Percentiles rank a stretch among this genome's conserved stretches.
These are phyloP conservation scores for Urtica urens DNA, from an alignment of 306 rosid genomes.

Conservation along the genomic window DNA sequence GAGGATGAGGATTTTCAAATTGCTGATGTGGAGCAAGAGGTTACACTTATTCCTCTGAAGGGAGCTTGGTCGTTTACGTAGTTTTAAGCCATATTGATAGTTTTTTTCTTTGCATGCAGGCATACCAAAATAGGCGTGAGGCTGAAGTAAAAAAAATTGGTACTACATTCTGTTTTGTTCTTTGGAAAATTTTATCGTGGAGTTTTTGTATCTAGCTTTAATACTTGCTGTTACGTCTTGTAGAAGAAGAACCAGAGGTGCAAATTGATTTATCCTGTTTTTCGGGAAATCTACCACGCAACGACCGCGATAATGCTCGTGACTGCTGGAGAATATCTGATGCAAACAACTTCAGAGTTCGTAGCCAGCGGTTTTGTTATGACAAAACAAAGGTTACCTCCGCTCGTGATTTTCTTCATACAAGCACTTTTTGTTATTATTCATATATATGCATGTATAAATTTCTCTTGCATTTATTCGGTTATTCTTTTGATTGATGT, in stretches of 20 bases:
- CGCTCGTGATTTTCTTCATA: neutral
- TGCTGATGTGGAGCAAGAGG: constrained; percentile 85
- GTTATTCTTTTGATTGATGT: constrained; percentile 17
- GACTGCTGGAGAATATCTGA: constrained; percentile 96
- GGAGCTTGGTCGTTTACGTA: neutral
- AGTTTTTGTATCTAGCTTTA: constrained; percentile 17
- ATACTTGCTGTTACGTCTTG: constrained; percentile 34
- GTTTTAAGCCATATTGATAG: neutral
- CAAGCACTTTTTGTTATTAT: constrained; percentile 5
- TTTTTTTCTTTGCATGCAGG: constrained; percentile 27
- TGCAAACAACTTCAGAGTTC: constrained; percentile 88
- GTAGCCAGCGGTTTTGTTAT: constrained; percentile 79
- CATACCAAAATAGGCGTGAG: constrained; percentile 42
- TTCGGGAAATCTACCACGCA: constrained; percentile 67
- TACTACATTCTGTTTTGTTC: constrained; percentile 16
- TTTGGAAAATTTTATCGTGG: neutral
- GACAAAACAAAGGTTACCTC: constrained; percentile 74
- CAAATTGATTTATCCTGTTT: constrained; percentile 79
- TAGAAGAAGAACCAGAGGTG: constrained; percentile 73
- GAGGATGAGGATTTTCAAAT: constrained; percentile 95
- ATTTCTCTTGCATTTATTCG: constrained; percentile 10
- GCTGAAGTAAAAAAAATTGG: constrained; percentile 57
- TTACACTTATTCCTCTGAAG: constrained; percentile 19
- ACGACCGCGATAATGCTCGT: constrained; percentile 76
- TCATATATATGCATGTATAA: neutral